Evolutionary conservation across 2,329 filamentous ascomycete species (phyloP).

Genomic region (Hymenoscyphus scutula): DNA sequence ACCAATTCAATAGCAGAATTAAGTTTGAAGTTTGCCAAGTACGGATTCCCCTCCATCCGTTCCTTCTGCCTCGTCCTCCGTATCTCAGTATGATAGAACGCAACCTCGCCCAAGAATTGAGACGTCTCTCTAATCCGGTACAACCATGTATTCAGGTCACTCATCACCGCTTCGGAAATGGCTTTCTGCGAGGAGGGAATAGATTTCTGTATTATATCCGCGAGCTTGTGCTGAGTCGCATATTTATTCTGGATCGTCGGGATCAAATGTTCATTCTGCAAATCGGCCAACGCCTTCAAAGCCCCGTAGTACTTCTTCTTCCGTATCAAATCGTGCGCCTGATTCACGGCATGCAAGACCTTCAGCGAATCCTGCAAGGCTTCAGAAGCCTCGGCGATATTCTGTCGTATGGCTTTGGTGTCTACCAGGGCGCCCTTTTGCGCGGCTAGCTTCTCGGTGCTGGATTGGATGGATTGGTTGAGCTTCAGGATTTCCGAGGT

Average conservation of each 20-base stretch:
- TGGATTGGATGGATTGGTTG: conserved; percentile 92
- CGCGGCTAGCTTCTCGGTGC: conserved; percentile 88
- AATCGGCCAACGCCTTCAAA: conserved; percentile 86
- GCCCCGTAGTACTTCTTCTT: conserved; percentile 97
- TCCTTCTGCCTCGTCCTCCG: conserved; percentile 80
- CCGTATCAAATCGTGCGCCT: conserved; percentile 85
- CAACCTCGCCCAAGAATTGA: conserved; percentile 92
- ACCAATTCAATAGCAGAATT: conserved; percentile 96
- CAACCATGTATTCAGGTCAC: conserved; percentile 93
- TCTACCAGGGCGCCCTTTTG: conserved; percentile 95
- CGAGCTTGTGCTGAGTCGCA: conserved; percentile 90
- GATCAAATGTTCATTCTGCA: conserved; percentile 90
- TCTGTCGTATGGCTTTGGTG: conserved; percentile 86
- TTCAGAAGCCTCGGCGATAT: conserved; percentile 88
- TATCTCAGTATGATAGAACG: conserved; percentile 93
- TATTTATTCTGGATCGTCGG: conserved; percentile 74
- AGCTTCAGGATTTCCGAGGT: conserved; percentile 89
- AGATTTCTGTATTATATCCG: conserved; percentile 92
- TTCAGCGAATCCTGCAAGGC: conserved; percentile 88
- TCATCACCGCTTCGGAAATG: conserved; percentile 96
- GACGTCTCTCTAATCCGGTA: conserved; percentile 94
- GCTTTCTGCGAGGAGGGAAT: conserved; percentile 89
- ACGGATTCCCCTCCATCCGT: conserved; percentile 71
- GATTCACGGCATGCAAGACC: conserved; percentile 87
- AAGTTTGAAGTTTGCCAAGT: conserved; percentile 79